Conservation (phyloP, 1,139 yeast genomes). For the Geotrichum candidum region DNA sequence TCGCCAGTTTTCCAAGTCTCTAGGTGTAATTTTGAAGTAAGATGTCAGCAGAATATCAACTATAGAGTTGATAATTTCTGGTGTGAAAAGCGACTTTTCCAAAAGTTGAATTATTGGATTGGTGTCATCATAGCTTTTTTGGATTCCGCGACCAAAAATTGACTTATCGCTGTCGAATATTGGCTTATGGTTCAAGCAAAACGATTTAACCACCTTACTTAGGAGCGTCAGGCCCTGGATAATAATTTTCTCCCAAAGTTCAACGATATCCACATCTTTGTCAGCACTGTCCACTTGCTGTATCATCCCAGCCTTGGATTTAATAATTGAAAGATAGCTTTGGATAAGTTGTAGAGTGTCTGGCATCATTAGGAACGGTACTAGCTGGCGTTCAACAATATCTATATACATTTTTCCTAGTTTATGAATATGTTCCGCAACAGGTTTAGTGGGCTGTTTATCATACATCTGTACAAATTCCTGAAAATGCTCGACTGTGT, state of each 20-base stretch:
- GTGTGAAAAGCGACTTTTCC: slow-evolving; percentile 51
- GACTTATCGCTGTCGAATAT: slow-evolving; percentile 44
- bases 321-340: slow-evolving; percentile 52
- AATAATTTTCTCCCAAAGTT: slow-evolving; percentile 71
- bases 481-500: slow-evolving; percentile 57
- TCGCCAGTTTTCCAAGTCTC: slow-evolving; percentile 78
- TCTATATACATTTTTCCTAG: slow-evolving; percentile 68
- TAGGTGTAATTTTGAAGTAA: slow-evolving; percentile 66
- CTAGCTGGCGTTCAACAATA: slow-evolving; percentile 53
- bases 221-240: slow-evolving; percentile 64
- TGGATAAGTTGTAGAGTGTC: slow-evolving; percentile 54
- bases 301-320: slow-evolving; percentile 55
- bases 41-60: slow-evolving; percentile 63
- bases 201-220: slow-evolving; percentile 56
- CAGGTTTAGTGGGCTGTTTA: slow-evolving; percentile 43
- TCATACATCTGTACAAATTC: slow-evolving; percentile 51
- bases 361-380: slow-evolving; percentile 66
- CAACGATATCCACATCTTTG: slow-evolving; percentile 40
- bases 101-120: slow-evolving; percentile 50
- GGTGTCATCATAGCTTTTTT: slow-evolving; percentile 52
- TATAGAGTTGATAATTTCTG: slow-evolving; percentile 49
- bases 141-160: slow-evolving; percentile 55
- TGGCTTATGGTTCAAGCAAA: slow-evolving; percentile 42
- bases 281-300: slow-evolving; percentile 37
- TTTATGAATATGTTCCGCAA: slow-evolving; percentile 68